Evolutionary conservation across 768 basidiomycete species (phyloP), one percentile per base, ranked within the genome.

Genomic region (Hortiboletus flavorubellus): DNA sequence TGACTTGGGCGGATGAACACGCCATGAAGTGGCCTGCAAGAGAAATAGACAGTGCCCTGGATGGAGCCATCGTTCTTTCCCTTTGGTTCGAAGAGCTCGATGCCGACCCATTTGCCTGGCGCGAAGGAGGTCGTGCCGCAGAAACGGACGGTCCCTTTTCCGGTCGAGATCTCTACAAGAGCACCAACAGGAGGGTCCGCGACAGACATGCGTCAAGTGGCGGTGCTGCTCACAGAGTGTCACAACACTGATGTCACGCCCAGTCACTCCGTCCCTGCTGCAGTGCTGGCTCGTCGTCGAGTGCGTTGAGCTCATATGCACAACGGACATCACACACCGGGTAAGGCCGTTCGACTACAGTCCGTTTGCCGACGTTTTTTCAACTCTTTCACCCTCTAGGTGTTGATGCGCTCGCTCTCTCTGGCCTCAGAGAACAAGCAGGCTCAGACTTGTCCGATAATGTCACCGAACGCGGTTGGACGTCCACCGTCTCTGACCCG

Each of bases 1-100:
- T 93, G 89, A 65, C 88, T 88, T 0, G 89, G 83, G 35, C 91
- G 79, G 6, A 98, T 86, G 68, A 99, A 98, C 30, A 98, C 89
- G 45, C 97, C 97, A 74, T 91, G 76, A 31, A 77, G 76, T 45
- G 78, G 75, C 64, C 80, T 80, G 75, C 93, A 98, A 16, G 75
- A 77, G 70, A 99, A 99, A 74, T 98, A 99, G 2, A 72, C 59
- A 46, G 84, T 72, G 15, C 88, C 93, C 35, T 86, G 77, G 8
- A 99, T 89, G 2, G 84, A 81, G 1, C 97, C 97, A 63, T 98
- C 91, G 76, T 99, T 99, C 85, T 98, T 99, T 38, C 97, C 97
- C 43, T 82, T 87, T 8, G 83, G 72, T 63, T 87, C 86, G 53
- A 80, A 82, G 44, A 99, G 80, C 65, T 96, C 94, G 50, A 98